These are phyloP conservation scores for Botrytis pseudocinerea DNA, from an alignment of 2,329 filamentous ascomycete genomes.

Conservation along the genomic window DNA sequence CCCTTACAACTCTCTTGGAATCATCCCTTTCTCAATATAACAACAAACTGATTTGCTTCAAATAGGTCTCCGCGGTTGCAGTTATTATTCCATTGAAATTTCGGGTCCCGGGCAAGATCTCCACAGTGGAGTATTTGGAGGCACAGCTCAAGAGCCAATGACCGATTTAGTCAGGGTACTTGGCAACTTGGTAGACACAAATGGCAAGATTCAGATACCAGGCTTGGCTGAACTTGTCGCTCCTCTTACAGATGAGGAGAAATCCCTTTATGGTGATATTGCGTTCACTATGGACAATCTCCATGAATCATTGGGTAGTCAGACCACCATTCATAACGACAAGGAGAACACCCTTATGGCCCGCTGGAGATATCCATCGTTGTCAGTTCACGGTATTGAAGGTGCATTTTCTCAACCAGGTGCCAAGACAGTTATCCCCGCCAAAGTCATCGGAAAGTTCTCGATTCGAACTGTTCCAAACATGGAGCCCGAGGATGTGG, in stretches of 20 bases:
- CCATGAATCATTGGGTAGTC: slow-evolving; percentile 85
- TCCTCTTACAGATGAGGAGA: slow-evolving; percentile 81
- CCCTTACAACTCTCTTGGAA: background rate
- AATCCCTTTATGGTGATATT: slow-evolving; percentile 83
- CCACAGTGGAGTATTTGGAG: slow-evolving; percentile 96
- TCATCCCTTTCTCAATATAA: background rate
- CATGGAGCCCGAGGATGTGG: slow-evolving; percentile 92
- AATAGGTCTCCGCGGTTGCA: slow-evolving; percentile 80
- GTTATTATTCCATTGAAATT: slow-evolving; percentile 93
- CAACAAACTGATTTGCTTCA: background rate
- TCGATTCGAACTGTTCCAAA: slow-evolving; percentile 95
- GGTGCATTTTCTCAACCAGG: slow-evolving; percentile 91
- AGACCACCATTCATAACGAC: slow-evolving; percentile 81
- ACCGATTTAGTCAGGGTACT: slow-evolving; percentile 87
- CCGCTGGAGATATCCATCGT: slow-evolving; percentile 90
- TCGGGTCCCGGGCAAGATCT: slow-evolving; percentile 90
- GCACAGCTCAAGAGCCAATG: slow-evolving; percentile 97
- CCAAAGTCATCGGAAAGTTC: slow-evolving; percentile 98
- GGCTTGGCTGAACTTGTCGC: slow-evolving; percentile 93
- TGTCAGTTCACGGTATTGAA: slow-evolving; percentile 93
- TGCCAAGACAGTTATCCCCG: slow-evolving; percentile 97
- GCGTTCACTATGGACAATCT: slow-evolving; percentile 96
- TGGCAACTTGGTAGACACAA: slow-evolving; percentile 78
- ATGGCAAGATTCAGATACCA: slow-evolving; percentile 93
- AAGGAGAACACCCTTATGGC: slow-evolving; percentile 95